Base-by-base conservation (phyloP, 116 monocot species). In the Papilionanthe hybrid region DNA sequence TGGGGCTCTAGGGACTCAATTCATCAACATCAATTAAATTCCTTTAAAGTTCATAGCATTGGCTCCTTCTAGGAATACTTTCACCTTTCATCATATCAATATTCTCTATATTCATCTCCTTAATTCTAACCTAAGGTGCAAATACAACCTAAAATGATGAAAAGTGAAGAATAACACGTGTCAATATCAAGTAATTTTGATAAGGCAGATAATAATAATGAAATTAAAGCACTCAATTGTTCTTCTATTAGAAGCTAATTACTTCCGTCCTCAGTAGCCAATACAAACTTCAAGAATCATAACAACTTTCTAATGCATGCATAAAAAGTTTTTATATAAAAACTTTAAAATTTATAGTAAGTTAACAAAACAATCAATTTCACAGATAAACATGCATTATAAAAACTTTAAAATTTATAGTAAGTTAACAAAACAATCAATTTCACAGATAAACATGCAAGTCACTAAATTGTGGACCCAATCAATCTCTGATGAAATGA, bases 271-370 rank as follows among this genome's bases (percentile, higher is more conserved):
- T 30, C 28, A 30, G 4, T 69, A 32, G 32, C 15, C 9, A 69
- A 69, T 69, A 69, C 30, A 69, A 69, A 30, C 69, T 69, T 69
- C 69, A 69, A 67, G 32, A 13, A 69, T 23, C 69, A 69, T 69
- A 68, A 69, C 67, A 69, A 69, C 3, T 69, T 18, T 15, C 32
- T 32, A 15, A 32, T 63, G 23, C 30, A 15, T 69, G 13, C 9
- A 32, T 28, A 30, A 69, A 12, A 32, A 30, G 29, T 32, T 69
- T 69, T 32, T 32, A 32, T 32, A 30, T 0, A 1, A 69, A 69
- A 69, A n/a, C n/a, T n/a, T 30, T 10, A 69, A 69, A 37, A 5
- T 12, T 41, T 37, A 69, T 25, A 69, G 37, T 5, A 30, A 29
- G 12, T 15, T 69, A 69, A 69, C 32, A 22, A 69, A 37, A 12